These are phyloP conservation scores for Chytriomyces confervae DNA, from an alignment of 192 early-diverging fungal genomes.

Conservation along the genomic window DNA sequence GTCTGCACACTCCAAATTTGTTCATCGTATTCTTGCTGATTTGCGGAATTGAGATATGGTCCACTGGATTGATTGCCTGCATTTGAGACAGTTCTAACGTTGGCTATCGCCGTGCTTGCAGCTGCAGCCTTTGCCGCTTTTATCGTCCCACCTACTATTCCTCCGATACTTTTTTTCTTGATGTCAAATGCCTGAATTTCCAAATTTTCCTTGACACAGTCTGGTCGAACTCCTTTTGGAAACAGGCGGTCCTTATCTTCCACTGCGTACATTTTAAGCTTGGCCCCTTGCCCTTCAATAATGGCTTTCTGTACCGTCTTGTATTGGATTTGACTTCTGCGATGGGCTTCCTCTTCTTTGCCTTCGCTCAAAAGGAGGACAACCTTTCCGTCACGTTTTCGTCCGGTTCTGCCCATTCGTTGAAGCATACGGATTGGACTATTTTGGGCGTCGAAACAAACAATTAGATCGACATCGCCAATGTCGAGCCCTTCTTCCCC, in stretches of 20 bases:
- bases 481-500: conserved; percentile 97
- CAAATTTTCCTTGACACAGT: conserved; percentile 54
- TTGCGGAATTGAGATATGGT: conserved; percentile 15
- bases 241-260: conserved; percentile 50
- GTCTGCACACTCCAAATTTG: conserved; percentile 6
- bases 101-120: neutral
- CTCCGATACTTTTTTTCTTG: conserved; percentile 35
- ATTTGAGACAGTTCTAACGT: neutral
- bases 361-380: conserved; percentile 72
- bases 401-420: conserved; percentile 80
- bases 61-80: conserved; percentile 10
- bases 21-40: conserved; percentile 35
- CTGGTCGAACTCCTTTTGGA: conserved; percentile 54
- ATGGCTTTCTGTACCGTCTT: conserved; percentile 70
- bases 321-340: conserved; percentile 62
- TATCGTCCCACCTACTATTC: conserved; percentile 30
- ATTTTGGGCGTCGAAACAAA: conserved; percentile 83
- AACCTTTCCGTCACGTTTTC: conserved; percentile 74
- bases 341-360: conserved; percentile 66
- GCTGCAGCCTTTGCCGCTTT: neutral
- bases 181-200: conserved; percentile 55
- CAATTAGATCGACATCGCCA: conserved; percentile 92
- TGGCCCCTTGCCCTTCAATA: conserved; percentile 49
- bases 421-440: conserved; percentile 76
- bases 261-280: conserved; percentile 58